These are phyloP conservation scores for Sporisorium sorghi DNA, from an alignment of 1,284 basidiomycete genomes.

Conservation along the genomic window DNA sequence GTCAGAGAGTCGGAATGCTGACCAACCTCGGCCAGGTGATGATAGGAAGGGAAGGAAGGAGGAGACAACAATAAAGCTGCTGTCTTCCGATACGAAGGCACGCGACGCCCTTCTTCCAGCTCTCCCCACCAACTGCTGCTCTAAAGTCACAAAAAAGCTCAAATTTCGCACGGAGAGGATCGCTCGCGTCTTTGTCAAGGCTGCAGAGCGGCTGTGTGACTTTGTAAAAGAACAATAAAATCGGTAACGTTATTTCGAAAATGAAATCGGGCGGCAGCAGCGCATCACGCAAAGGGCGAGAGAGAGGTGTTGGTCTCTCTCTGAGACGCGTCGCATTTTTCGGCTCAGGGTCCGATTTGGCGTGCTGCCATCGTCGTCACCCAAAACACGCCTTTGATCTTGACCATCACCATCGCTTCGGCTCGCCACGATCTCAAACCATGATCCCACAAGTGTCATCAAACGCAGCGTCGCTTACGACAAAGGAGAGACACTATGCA, in stretches of 20 bases:
- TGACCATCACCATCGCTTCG: constrained; percentile 14
- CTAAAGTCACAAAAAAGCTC: constrained; percentile 4
- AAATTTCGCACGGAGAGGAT: neutral
- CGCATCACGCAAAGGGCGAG: neutral
- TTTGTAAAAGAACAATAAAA: neutral
- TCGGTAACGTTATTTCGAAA: neutral
- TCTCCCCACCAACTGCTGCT: neutral
- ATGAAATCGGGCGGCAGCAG: constrained; percentile 2
- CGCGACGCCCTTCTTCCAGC: neutral
- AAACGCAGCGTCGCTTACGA: constrained; percentile 20
- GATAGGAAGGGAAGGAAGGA: neutral
- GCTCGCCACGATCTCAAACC: neutral
- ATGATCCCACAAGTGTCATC: constrained; percentile 37
- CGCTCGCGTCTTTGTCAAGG: neutral
- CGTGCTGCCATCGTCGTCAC: constrained; percentile 1
- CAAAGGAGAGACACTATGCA: constrained; percentile 50
- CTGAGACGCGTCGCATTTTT: constrained; percentile 26
- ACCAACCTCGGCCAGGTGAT: neutral
- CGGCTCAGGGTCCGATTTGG: constrained; percentile 13
- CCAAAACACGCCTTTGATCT: constrained; percentile 11
- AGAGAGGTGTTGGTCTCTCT: constrained; percentile 24
- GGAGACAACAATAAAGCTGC: neutral
- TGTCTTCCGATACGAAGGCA: neutral
- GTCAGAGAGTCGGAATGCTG: neutral
- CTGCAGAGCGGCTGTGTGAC: too few relatives aligned